A percentile compares a stretch with the other conserved stretches of the same genome.
Conservation (phyloP, 257 asterid species). For the Petrea volubilis region DNA sequence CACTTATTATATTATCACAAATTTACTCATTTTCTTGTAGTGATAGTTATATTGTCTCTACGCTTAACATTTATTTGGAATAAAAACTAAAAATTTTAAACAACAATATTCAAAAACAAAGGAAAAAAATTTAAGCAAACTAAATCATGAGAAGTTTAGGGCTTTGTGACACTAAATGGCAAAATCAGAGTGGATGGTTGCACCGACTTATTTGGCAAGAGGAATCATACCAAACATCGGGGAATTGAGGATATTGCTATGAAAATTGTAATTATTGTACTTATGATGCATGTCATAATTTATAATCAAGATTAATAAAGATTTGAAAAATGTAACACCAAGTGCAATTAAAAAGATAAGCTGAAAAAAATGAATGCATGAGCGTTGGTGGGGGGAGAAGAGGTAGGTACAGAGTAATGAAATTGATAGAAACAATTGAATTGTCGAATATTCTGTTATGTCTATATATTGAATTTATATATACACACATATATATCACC, state of each 20-base stretch:
- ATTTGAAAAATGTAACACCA: background rate
- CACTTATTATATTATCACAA: too few relatives aligned
- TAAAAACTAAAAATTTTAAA: too few relatives aligned
- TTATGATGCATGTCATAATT: background rate
- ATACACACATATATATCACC: too few relatives aligned
- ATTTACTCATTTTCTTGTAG: too few relatives aligned
- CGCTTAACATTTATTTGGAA: too few relatives aligned
- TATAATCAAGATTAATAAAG: background rate
- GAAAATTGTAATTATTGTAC: conserved; percentile 17
- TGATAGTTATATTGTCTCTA: too few relatives aligned
- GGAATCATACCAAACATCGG: background rate
- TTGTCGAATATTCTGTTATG: too few relatives aligned
- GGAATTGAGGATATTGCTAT: background rate
- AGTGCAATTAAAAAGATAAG: conserved; percentile 21
- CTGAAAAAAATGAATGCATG: conserved; percentile 23
- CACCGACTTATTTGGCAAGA: conserved; percentile 13
- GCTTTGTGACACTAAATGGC: background rate
- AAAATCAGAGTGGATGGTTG: conserved; percentile 3
- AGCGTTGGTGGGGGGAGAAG: background rate
- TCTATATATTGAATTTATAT: too few relatives aligned
- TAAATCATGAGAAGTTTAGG: too few relatives aligned
- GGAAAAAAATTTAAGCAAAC: too few relatives aligned
- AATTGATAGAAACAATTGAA: too few relatives aligned
- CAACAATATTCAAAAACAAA: too few relatives aligned
- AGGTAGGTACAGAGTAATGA: background rate